Evolutionary conservation across 345 rosid genomes (phyloP).

Genomic region (Luvunga scandens): DNA sequence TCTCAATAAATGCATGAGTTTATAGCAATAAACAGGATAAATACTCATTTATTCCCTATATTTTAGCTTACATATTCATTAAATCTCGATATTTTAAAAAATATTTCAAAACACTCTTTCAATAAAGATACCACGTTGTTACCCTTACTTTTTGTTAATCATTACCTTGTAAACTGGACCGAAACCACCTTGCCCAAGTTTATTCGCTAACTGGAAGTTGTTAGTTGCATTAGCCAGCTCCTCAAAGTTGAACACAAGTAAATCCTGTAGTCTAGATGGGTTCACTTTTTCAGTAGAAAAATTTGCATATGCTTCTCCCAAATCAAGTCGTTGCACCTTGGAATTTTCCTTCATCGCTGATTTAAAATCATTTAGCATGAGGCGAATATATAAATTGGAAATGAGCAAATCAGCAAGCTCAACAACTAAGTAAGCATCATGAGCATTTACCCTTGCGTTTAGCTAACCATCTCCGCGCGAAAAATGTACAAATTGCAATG

Average conservation of each 20-base stretch:
- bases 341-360: background rate
- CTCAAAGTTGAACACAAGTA: slow-evolving; percentile 34
- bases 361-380: background rate
- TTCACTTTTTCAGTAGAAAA: background rate
- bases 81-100: no score
- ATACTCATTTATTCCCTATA: no score
- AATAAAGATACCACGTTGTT: no score
- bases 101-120: no score
- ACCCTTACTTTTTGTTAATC: background rate
- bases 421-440: no score
- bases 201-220: slow-evolving; percentile 28
- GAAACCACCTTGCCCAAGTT: slow-evolving; percentile 32
- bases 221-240: slow-evolving; percentile 15
- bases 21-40: no score
- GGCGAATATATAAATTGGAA: no score
- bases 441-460: slow-evolving; percentile 18
- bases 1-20: no score
- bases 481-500: slow-evolving; percentile 11
- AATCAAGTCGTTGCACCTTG: background rate
- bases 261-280: slow-evolving; percentile 19
- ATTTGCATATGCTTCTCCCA: background rate
- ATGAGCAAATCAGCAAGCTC: background rate
- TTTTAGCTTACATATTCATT: no score
- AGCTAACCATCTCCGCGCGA: slow-evolving; percentile 12
- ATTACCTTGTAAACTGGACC: slow-evolving; percentile 27